A percentile compares a stretch with the other conserved stretches of the same genome.
phyloP scores from a whole-genome alignment of 1,139 yeast genomes.

The Geotrichum candidum region DNA sequence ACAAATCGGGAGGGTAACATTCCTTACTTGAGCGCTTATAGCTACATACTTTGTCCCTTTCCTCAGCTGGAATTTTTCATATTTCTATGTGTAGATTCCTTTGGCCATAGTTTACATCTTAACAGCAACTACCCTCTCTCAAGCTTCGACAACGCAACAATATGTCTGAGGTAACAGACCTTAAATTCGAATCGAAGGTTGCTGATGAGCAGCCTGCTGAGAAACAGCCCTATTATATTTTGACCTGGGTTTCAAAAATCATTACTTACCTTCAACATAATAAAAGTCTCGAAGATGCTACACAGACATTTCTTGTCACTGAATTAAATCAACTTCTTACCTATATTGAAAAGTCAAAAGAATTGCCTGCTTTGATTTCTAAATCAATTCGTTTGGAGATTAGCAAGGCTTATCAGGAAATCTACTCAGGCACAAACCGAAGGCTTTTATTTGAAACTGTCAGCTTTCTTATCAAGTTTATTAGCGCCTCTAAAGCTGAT shows the following conservation, averaged over 20 bases:
- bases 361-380: constrained; percentile 21
- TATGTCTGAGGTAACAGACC: constrained; percentile 11
- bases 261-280: constrained; percentile 17
- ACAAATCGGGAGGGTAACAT: constrained; percentile 1
- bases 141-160: constrained; percentile 1
- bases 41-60: no score
- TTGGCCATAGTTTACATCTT: constrained; percentile 7
- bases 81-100: not conserved
- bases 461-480: constrained; percentile 25
- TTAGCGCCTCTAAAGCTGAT: constrained; percentile 31
- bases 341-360: constrained; percentile 22
- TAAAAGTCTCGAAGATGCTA: constrained; percentile 18
- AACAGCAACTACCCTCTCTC: not conserved
- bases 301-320: constrained; percentile 24
- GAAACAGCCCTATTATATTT: constrained; percentile 23
- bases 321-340: constrained; percentile 23
- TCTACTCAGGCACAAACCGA: constrained; percentile 22
- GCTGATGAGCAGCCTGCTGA: constrained; percentile 23
- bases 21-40: not conserved
- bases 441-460: constrained; percentile 31
- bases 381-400: constrained; percentile 26
- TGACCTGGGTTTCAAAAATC: constrained; percentile 24
- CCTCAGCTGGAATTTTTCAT: not conserved
- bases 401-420: constrained; percentile 22
- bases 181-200: constrained; percentile 22